Conservation (phyloP, 805 yeast species). For the Saccharomycopsis amapae region DNA sequence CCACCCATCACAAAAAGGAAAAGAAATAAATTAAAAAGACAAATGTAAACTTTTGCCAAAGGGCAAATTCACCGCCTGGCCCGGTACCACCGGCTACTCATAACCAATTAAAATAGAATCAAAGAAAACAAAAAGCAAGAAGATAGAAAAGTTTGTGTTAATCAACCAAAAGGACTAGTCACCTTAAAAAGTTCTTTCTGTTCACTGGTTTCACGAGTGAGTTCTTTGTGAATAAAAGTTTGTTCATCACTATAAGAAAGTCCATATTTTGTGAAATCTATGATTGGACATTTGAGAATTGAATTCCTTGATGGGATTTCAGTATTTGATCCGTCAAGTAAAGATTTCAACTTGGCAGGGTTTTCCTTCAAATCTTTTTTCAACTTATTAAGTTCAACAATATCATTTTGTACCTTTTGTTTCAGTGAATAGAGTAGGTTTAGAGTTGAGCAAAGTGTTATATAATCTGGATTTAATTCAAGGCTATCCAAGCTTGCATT, state of each 20-base stretch:
- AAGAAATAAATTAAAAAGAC: not conserved
- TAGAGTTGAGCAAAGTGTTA: constrained; percentile 18
- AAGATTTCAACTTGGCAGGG: not conserved
- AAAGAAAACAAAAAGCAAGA: not conserved
- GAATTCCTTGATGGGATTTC: constrained; percentile 16
- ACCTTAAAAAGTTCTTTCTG: constrained; percentile 1
- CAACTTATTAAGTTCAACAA: constrained; percentile 10
- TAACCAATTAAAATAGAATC: not conserved
- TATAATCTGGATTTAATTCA: constrained; percentile 17
- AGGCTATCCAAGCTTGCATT: not conserved
- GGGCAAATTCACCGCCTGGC: no score
- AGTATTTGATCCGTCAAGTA: not conserved
- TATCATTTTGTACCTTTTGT: constrained; percentile 15
- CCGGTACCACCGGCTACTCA: no score
- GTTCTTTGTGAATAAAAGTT: not conserved
- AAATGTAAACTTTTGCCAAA: not conserved
- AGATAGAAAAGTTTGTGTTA: not conserved
- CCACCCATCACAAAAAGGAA: not conserved
- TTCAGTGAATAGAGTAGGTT: constrained; percentile 14
- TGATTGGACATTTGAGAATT: constrained; percentile 17
- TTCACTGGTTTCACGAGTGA: not conserved
- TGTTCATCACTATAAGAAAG: constrained; percentile 13
- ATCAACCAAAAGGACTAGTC: constrained; percentile 6
- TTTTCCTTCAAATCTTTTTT: constrained; percentile 12
- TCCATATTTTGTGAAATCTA: constrained; percentile 20